Conservation (phyloP, 768 basidiomycete genomes). For the Mycena galericulata region DNA sequence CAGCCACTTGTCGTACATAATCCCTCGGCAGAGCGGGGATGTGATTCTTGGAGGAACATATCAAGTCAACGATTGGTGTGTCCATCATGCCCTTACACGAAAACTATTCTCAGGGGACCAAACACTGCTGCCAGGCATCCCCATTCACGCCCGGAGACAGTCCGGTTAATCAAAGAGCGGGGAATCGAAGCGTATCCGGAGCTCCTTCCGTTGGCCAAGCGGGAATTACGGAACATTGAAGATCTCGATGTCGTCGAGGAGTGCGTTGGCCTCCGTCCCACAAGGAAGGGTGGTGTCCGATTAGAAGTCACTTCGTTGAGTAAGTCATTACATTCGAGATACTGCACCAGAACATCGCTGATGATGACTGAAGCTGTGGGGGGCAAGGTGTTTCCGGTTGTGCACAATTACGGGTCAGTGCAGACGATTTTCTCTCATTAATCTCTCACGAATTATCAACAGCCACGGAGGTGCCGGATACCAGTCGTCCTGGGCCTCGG, state of each 20-base stretch:
- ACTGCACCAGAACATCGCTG: neutral
- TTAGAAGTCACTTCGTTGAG: slow-evolving; percentile 8
- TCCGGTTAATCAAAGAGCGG: slow-evolving; percentile 28
- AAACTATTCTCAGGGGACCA: no score
- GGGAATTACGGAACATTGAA: slow-evolving; percentile 1
- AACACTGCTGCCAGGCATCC: slow-evolving; percentile 16
- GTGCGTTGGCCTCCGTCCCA: slow-evolving; percentile 29
- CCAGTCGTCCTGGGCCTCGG: slow-evolving; percentile 69
- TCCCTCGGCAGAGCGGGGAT: slow-evolving; percentile 34
- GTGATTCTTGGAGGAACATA: slow-evolving; percentile 32
- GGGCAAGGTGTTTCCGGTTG: slow-evolving; percentile 1
- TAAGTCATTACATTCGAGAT: neutral
- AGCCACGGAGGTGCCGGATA: slow-evolving; percentile 69
- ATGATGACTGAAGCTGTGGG: neutral
- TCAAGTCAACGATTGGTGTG: slow-evolving; percentile 29
- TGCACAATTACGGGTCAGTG: slow-evolving; percentile 22
- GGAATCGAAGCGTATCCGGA: slow-evolving; percentile 24
- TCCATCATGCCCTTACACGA: neutral
- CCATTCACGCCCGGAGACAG: slow-evolving; percentile 26
- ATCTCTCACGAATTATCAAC: neutral
- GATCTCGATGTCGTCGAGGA: slow-evolving; percentile 32
- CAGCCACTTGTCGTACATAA: slow-evolving; percentile 24
- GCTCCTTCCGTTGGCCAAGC: slow-evolving; percentile 22
- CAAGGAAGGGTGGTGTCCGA: slow-evolving; percentile 26
- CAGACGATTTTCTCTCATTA: no score